These are phyloP conservation scores for Tylopilus felleus DNA, from an alignment of 768 basidiomycete species.

Conservation along the genomic window DNA sequence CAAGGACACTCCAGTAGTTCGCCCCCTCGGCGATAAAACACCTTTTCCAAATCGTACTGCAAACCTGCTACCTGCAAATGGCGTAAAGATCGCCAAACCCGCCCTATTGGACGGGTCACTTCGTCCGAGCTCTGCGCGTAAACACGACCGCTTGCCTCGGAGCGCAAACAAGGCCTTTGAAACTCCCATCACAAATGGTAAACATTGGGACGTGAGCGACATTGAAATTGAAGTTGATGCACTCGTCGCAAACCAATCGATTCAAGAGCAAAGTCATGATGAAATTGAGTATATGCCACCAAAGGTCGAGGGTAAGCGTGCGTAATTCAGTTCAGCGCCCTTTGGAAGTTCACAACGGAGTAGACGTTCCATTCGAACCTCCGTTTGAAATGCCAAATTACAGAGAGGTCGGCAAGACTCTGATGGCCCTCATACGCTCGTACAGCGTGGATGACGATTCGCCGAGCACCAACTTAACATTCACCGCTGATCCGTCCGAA, in stretches of 20 bases:
- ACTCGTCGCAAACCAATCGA: constrained; percentile 20
- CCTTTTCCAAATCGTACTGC: constrained; percentile 64
- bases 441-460: constrained; percentile 34
- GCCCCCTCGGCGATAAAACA: constrained; percentile 71
- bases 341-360: neutral
- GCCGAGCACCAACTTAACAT: constrained; percentile 15
- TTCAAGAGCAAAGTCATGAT: constrained; percentile 35
- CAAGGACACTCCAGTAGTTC: constrained; percentile 28
- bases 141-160: constrained; percentile 55
- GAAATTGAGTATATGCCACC: constrained; percentile 59
- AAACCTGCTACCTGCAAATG: constrained; percentile 34
- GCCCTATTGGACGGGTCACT: constrained; percentile 41
- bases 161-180: constrained; percentile 51
- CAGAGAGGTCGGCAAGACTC: constrained; percentile 35
- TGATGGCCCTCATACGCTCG: constrained; percentile 38
- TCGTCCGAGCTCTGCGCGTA: constrained; percentile 67
- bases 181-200: constrained; percentile 63
- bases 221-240: constrained; percentile 35
- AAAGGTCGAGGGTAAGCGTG: constrained; percentile 43
- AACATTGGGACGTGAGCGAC: constrained; percentile 78
- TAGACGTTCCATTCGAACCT: constrained; percentile 44
- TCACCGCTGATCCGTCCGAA: constrained; percentile 20
- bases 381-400: constrained; percentile 51
- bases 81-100: constrained; percentile 36
- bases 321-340: neutral